Conservation (phyloP, 768 basidiomycete genomes). For the Pleurotus salmoneostramineus region DNA sequence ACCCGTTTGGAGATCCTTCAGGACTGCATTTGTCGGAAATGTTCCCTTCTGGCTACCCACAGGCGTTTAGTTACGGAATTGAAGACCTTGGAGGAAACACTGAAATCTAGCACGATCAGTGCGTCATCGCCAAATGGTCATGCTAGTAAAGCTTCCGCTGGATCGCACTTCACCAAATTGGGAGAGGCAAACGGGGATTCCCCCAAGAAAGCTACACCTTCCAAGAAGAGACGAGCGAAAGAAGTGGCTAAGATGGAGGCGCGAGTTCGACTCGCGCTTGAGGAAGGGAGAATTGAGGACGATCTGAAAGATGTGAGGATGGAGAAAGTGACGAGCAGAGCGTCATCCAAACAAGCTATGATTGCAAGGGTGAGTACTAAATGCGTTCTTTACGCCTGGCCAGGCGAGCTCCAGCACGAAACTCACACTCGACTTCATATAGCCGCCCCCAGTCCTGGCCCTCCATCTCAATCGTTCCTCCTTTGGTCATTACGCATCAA, state of each 20-base stretch:
- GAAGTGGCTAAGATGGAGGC: constrained; percentile 66
- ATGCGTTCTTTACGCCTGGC: constrained; percentile 59
- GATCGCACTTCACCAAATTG: constrained; percentile 1
- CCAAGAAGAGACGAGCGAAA: constrained; percentile 73
- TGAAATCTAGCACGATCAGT: constrained; percentile 22
- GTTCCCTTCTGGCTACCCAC: constrained; percentile 80
- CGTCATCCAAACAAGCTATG: constrained; percentile 90
- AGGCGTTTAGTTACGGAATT: constrained; percentile 59
- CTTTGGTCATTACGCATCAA: constrained; percentile 67
- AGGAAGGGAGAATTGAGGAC: constrained; percentile 78
- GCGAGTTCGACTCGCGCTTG: constrained; percentile 58
- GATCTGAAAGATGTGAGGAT: constrained; percentile 77
- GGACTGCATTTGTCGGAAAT: constrained; percentile 93
- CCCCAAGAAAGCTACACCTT: constrained; percentile 47
- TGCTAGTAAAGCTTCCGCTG: neutral
- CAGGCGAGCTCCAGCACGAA: constrained; percentile 76
- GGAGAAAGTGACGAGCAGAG: constrained; percentile 70
- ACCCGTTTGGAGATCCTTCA: constrained; percentile 82
- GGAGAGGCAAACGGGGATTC: constrained; percentile 22
- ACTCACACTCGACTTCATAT: neutral
- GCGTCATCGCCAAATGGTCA: neutral
- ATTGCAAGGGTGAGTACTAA: constrained; percentile 67
- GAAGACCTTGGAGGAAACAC: constrained; percentile 46
- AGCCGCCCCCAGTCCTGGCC: constrained; percentile 85
- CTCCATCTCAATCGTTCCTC: constrained; percentile 92